Evolutionary conservation across 2,329 filamentous ascomycete genomes (phyloP), one percentile per base, ranked within the genome.

Genomic region (Xylaria sp.): DNA sequence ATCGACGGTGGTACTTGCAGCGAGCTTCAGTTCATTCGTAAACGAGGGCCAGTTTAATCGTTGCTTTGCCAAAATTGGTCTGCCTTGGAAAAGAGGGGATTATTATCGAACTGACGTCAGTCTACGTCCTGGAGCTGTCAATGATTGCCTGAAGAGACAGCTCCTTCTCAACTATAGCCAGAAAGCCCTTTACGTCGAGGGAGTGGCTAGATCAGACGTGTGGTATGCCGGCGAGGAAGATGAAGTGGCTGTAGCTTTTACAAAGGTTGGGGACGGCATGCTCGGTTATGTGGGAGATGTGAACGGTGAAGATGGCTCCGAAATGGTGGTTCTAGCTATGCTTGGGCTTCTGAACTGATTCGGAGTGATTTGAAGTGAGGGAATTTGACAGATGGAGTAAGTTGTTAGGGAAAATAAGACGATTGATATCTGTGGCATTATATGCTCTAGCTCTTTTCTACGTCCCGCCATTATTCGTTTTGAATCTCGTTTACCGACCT

Each of bases 261-360:
- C 69, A 1, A 66, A 60, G 33, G 70, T 75, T 45, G 72, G 69
- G 12, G 52, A 45, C 8, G 71, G 72, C 31, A 65, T 45, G 37
- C 64, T 75, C 25, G 72, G 72, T 23, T 74, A 74, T 63, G 59
- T 74, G 42, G 72, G 72, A 38, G 72, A 74, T 61, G 70, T 73
- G 40, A 73, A 73, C 46, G 58, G 60, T 2, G 72, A 70, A 57
- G 58, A 60, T 25, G 61, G 28, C 6, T 68, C 69, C 14, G 56
- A 63, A 21, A 23, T 46, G 2, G 71, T 68, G 11, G 57, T 73
- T 46, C 47, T 74, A 35, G 71, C 70, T 57, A 74, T 75, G 72
- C 70, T 70, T 60, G 70, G 72, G 8, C 68, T 74, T 64, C 12
- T 61, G 31, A 50, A 61, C 43, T 64, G 57, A 17, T 53, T 57